phyloP scores from a whole-genome alignment of 176 grass and related monocot species.

The Phragmites australis region DNA sequence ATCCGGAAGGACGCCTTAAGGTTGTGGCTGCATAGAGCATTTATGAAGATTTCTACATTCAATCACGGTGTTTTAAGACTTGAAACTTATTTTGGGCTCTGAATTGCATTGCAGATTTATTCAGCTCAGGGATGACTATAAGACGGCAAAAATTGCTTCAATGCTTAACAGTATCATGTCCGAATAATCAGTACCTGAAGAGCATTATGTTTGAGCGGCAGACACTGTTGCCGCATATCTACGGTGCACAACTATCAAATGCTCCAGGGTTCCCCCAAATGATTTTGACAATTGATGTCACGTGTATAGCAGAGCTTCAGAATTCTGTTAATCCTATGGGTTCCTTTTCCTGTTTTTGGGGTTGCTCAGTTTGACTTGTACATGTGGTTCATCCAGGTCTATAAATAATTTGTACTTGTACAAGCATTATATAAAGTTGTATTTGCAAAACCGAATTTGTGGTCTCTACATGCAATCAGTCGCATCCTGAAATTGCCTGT shows the following conservation, averaged over 20 bases:
- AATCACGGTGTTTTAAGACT: not conserved
- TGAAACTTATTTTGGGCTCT: not conserved
- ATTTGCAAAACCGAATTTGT: not conserved
- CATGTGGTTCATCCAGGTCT: not conserved
- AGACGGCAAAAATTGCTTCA: constrained; percentile 86
- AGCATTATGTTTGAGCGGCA: not conserved
- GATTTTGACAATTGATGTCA: constrained; percentile 22
- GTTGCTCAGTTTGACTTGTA: constrained; percentile 2
- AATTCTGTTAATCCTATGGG: constrained; percentile 33
- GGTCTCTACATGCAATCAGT: not conserved
- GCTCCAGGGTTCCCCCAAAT: not conserved
- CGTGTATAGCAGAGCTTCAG: constrained; percentile 40
- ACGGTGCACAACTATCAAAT: not conserved
- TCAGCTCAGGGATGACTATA: constrained; percentile 96
- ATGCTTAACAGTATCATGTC: constrained; percentile 80
- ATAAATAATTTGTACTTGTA: not conserved
- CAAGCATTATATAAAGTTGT: too few species aligned
- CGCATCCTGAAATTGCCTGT: not conserved
- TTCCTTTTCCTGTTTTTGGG: not conserved
- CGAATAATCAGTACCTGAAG: constrained; percentile 44
- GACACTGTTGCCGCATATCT: not conserved
- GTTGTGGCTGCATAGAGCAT: constrained; percentile 35
- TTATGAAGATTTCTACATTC: not conserved
- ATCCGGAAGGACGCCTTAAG: constrained; percentile 93
- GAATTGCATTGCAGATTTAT: constrained; percentile 83